Base-by-base conservation (phyloP, 1,139 yeast species). In the Candida frijolesensis region DNA sequence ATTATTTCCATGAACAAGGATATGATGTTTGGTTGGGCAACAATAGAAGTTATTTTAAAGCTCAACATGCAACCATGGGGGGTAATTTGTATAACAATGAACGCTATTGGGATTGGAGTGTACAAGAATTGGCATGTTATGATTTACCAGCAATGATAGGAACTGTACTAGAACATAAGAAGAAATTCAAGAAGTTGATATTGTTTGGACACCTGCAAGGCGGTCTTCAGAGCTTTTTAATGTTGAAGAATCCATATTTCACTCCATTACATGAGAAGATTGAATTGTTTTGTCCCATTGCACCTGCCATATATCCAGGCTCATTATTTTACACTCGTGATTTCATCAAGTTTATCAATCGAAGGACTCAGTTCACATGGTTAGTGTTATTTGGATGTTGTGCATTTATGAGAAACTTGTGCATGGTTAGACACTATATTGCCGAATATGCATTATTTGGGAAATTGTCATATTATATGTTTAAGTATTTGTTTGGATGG, bases 11-110 rank as follows among this genome's bases (percentile, higher is more conserved):
- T 41, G 72, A 78, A 22, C 66, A 72, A 32, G 96, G 96, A 0
- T 90, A 78, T 63, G 98, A 94, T 59, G 94, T 94, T 1, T 94
- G 98, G 97, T 67, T 94, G 49, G 98, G 97, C 1, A 91, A 92
- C 63, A 92, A 92, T 64, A 72, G 99, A 52, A 84, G 96, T 54
- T 95, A 96, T 33, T 89, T 91, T 64, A 74, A 78, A 39, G 89
- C 96, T 0, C 72, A 77, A 49, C 95, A 89, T 65, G 61, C 68
- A 1, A 60, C 51, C n/a, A 57, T 60, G 55, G 52, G 72, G 67
- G 69, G 75, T 55, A 52, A 72, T 69, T 53, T 72, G 60, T 58
- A 82, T 83, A 70, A 81, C 75, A 52, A 69, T 71, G 68, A 82
- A 69, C 71, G 63, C 49, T 76, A 68, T 53, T 87, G 95, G 96